Evolutionary conservation across 2,329 filamentous ascomycete species (phyloP).

Genomic region (Cylindrodendrum hubeiense): DNA sequence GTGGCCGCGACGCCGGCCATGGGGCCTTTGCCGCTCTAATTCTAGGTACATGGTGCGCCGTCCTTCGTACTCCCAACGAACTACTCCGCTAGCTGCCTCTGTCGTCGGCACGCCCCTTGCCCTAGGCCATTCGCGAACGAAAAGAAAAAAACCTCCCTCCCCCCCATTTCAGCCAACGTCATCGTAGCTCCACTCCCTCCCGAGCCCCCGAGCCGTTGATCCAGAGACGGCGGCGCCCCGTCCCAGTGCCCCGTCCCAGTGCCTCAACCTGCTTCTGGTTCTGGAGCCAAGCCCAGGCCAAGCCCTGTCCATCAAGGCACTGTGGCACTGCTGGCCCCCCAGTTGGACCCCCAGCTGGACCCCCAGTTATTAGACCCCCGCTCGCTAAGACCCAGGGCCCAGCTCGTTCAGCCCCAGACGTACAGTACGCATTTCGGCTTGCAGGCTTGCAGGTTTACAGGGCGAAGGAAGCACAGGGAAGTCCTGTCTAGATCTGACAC

Average conservation of each 20-base stretch:
- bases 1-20: not conserved
- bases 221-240: conserved; percentile 34
- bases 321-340: conserved; percentile 14
- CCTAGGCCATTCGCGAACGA: conserved; percentile 6
- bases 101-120: conserved; percentile 14
- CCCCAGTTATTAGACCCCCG: conserved; percentile 4
- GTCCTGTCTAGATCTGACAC: conserved; percentile 47
- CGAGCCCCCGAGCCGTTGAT: conserved; percentile 45
- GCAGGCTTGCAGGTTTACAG: conserved; percentile 3
- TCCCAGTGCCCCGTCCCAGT: not conserved
- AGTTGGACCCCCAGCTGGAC: too few species aligned
- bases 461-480: conserved; percentile 38
- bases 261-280: conserved; percentile 12
- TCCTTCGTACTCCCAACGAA: conserved; percentile 2
- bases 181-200: conserved; percentile 46
- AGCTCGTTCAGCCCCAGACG: conserved; percentile 13
- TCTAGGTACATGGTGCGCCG: conserved; percentile 8
- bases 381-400: conserved; percentile 19
- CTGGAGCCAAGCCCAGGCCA: conserved; percentile 23
- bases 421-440: conserved; percentile 19
- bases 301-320: conserved; percentile 18
- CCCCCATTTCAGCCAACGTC: conserved; percentile 41
- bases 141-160: conserved; percentile 11
- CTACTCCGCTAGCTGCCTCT: conserved; percentile 10
- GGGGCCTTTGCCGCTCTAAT: conserved; percentile 7